Base-by-base conservation (phyloP, 805 yeast genomes). In the Nakazawaea sp. region DNA sequence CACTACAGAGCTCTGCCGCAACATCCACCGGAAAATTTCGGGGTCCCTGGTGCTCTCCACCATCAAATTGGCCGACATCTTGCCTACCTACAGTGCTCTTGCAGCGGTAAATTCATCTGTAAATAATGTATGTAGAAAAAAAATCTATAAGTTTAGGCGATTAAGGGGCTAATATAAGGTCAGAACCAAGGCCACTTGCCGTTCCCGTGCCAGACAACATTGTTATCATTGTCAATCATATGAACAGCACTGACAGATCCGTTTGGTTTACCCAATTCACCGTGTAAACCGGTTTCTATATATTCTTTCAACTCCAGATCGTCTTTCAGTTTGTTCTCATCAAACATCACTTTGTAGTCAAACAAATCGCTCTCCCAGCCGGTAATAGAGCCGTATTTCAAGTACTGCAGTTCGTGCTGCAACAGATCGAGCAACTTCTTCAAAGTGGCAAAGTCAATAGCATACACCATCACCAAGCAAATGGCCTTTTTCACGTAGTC, bases 151-250 rank as follows among this genome's bases (percentile, higher is more conserved):
- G 16, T 10, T 27, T 10, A 11, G 12, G 13, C 13, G 13, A 27
- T 10, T 9, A 27, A 10, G 8, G 13, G 20, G 11, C 8, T n/a
- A n/a, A n/a, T n/a, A n/a, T n/a, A n/a, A n/a, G n/a, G 18, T 38
- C 36, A 52, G 29, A 47, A 53, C 58, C 58, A 53, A 12, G 47
- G 43, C 53, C 51, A 49, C 36, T 53, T 53, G 10, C 52, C 50
- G 35, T 53, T 52, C 8, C 45, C 49, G 9, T 44, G 34, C 57
- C 57, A 53, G 6, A 32, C 43, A n/a, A 44, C 43, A 13, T 35
- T 32, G 5, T 12, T 13, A 4, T 41, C 42, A 27, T 33, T 32
- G 30, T 47, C 43, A 13, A 43, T 27, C 38, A 45, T 29, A 17
- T 40, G 17, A 12, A 51, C 27, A 11, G 53, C 55, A 32, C 54